Evolutionary conservation across 306 rosid genomes (phyloP), one percentile per base, ranked within the genome.

Genomic region (Cucurbita maxima): DNA sequence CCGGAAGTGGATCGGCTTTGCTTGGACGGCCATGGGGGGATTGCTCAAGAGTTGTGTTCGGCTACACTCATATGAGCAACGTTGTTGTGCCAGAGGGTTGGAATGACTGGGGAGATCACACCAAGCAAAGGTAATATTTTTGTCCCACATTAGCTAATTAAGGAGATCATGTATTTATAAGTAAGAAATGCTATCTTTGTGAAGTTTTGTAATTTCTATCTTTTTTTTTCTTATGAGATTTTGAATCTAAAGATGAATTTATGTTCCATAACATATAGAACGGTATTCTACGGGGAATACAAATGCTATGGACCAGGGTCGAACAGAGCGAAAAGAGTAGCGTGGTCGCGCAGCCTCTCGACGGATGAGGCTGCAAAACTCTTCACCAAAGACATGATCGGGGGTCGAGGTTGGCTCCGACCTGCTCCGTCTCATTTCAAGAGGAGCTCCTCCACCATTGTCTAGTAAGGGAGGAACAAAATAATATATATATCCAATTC

Each of bases 21-120:
- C 68, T 82, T 12, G 81, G 82, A 44, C 61, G 86, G 70, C 74
- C 85, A 7, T 82, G 82, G 78, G 81, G 82, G 3, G 10, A 37
- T 12, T 79, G 13, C 47, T 55, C 85, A 0, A 64, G 78, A 45
- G 85, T 82, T 1, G 58, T 82, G n/a, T 82, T 82, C 30, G 78
- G 71, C 3, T 51, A 45, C 16, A 38, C 76, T 73, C 11, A 38
- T 25, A 79, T 82, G 85, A 44, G 71, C 22, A 45, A 18, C 22
- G 64, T 40, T 15, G 52, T 82, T 19, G 53, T 30, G 5, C 67
- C 82, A 0, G 10, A 37, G 43, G 85, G 85, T 18, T 82, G 85
- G 85, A 10, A 9, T 71, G 79, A 80, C 40, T 80, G 79, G 79
- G 69, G 75, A 34, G 71, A 79, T 57, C 71, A 19, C 19, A 62